Conservation (phyloP, 495 filamentous ascomycete genomes). For the Usnea hakonensis region DNA sequence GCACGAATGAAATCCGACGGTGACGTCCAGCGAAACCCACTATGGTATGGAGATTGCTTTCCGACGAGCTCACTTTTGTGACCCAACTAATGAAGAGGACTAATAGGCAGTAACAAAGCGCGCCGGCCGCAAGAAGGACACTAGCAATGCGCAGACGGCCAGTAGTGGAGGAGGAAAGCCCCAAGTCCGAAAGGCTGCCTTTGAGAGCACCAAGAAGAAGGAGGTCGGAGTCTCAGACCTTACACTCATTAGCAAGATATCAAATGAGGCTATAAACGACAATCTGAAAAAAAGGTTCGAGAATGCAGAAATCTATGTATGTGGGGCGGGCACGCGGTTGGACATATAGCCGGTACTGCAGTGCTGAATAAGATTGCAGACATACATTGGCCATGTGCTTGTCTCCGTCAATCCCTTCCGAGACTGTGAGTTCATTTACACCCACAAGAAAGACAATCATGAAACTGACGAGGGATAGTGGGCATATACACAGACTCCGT, state of each 20-base stretch:
- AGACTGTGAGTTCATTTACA: slow-evolving; percentile 53
- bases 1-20: not conserved
- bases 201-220: slow-evolving; percentile 96
- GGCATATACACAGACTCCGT: slow-evolving; percentile 96
- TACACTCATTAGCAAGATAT: slow-evolving; percentile 95
- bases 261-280: slow-evolving; percentile 98
- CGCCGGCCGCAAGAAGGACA: slow-evolving; percentile 60
- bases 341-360: slow-evolving; percentile 22
- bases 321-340: slow-evolving; percentile 25
- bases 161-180: slow-evolving; percentile 47
- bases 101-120: slow-evolving; percentile 25
- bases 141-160: slow-evolving; percentile 43
- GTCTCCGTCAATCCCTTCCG: slow-evolving; percentile 99
- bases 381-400: slow-evolving; percentile 99
- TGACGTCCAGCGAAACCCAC: not conserved
- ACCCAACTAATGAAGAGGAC: not conserved
- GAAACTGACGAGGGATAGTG: slow-evolving; percentile 42
- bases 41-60: slow-evolving; percentile 2
- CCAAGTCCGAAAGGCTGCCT: slow-evolving; percentile 88
- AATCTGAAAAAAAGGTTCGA: slow-evolving; percentile 97
- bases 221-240: slow-evolving; percentile 97
- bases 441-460: slow-evolving; percentile 3
- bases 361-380: slow-evolving; percentile 42
- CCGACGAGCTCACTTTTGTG: not conserved
- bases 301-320: slow-evolving; percentile 89